phyloP scores from a whole-genome alignment of 2,329 filamentous ascomycete genomes.

The Seiridium cupressi region DNA sequence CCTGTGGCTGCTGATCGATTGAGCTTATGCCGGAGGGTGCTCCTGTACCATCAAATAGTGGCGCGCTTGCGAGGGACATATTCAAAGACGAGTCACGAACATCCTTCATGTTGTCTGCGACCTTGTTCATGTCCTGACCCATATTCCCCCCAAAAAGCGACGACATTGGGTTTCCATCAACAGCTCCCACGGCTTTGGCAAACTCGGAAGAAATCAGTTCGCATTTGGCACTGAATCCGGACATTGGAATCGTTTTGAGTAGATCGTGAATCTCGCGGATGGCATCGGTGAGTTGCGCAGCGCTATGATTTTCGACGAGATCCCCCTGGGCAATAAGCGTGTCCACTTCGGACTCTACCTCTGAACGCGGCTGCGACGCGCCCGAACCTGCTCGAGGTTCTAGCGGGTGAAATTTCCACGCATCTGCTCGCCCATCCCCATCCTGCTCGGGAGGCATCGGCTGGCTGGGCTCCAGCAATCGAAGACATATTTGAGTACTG shows the following conservation, averaged over 20 bases:
- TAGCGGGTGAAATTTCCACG: constrained; percentile 8
- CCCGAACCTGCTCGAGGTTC: constrained; percentile 1
- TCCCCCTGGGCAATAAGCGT: not conserved
- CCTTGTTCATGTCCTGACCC: constrained; percentile 3
- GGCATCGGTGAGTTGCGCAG: constrained; percentile 14
- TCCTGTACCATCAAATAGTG: not conserved
- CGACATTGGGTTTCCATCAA: constrained; percentile 11
- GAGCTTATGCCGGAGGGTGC: not conserved
- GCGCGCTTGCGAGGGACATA: not conserved
- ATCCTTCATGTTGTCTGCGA: not conserved
- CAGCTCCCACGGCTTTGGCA: constrained; percentile 17
- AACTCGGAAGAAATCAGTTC: constrained; percentile 19
- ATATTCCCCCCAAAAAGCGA: constrained; percentile 9
- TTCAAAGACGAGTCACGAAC: not conserved
- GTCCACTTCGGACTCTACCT: constrained; percentile 8
- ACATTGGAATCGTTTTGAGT: constrained; percentile 20
- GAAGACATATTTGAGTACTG: constrained; percentile 19
- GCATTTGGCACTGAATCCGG: constrained; percentile 22
- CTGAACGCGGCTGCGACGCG: constrained; percentile 4
- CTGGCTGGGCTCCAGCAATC: constrained; percentile 14
- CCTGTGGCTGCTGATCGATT: not conserved
- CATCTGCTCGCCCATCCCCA: not conserved
- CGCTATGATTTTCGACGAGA: constrained; percentile 14
- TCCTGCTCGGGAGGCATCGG: not conserved
- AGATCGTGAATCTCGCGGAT: constrained; percentile 17